A percentile compares a stretch with the other conserved stretches of the same genome.
Conservation (phyloP, 139 green algal species). For the Picochlorum sp. region DNA sequence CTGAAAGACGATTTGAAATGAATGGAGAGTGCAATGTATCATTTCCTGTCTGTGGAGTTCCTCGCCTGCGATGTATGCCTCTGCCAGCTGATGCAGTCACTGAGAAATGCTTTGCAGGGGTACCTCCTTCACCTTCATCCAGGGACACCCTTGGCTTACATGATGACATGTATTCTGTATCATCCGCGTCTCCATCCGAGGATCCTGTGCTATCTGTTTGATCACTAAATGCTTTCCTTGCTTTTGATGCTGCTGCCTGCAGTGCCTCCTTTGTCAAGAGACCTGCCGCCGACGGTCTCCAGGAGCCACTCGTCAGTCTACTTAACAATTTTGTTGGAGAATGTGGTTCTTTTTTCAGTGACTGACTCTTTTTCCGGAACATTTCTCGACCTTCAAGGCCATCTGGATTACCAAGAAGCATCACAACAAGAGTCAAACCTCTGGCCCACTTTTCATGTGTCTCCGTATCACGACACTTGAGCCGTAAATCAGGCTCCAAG, state of each 20-base stretch:
- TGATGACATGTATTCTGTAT: background rate
- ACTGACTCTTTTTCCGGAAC: background rate
- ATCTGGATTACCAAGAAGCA: conserved; percentile 28
- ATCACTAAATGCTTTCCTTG: conserved; percentile 5
- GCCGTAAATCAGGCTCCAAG: conserved; percentile 35
- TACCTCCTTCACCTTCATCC: too few relatives aligned
- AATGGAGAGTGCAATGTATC: too few relatives aligned
- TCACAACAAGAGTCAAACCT: conserved; percentile 28
- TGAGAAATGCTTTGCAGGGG: too few relatives aligned
- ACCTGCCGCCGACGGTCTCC: background rate
- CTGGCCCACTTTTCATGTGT: conserved; percentile 19
- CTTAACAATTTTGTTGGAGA: background rate
- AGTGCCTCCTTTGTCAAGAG: conserved; percentile 12
- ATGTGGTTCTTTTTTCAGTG: background rate
- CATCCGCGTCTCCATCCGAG: background rate
- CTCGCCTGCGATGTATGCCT: too few relatives aligned
- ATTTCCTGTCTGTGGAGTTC: too few relatives aligned
- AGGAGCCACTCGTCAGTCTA: conserved; percentile 4
- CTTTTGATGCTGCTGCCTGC: conserved; percentile 1
- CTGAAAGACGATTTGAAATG: too few relatives aligned
- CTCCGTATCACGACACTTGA: conserved; percentile 17
- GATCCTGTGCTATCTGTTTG: background rate
- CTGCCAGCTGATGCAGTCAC: too few relatives aligned
- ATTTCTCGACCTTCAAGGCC: conserved; percentile 9
- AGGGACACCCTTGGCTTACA: background rate